A percentile compares a stretch with the other conserved stretches of the same genome.
Conservation (phyloP, 1,284 basidiomycete genomes). For the Termitomyces sp. region DNA sequence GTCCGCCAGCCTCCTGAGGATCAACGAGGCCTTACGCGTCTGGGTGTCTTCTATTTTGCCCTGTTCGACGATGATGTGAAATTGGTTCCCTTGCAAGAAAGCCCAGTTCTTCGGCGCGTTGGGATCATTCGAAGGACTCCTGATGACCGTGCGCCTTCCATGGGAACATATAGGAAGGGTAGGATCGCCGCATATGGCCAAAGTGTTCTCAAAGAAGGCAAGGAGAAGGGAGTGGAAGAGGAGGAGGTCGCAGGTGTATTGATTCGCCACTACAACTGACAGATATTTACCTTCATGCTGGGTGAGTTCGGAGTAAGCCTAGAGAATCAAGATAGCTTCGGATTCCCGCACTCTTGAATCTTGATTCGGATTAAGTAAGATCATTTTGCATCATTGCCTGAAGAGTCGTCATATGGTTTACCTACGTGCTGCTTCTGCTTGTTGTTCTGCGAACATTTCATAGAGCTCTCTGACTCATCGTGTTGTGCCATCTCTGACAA, state of each 20-base stretch:
- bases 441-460: too few relatives aligned
- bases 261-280: conserved; percentile 41
- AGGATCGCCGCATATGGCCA: conserved; percentile 26
- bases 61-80: conserved; percentile 19
- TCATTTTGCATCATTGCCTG: not conserved
- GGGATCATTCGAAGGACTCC: conserved; percentile 15
- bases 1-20: conserved; percentile 20
- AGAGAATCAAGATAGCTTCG: not conserved
- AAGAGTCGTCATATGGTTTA: not conserved
- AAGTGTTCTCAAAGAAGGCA: conserved; percentile 15
- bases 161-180: conserved; percentile 25
- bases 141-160: conserved; percentile 23
- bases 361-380: not conserved
- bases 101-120: conserved; percentile 18
- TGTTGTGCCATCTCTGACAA: too few relatives aligned
- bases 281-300: not conserved
- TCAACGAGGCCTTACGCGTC: conserved; percentile 16
- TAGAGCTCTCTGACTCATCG: too few relatives aligned
- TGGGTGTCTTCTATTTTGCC: conserved; percentile 21
- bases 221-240: conserved; percentile 34
- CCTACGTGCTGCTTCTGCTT: not conserved
- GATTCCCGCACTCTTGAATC: not conserved
- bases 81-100: conserved; percentile 16
- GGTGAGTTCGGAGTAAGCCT: not conserved
- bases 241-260: conserved; percentile 36